Base-by-base conservation (phyloP, 768 basidiomycete genomes). In the Suillus decipiens region DNA sequence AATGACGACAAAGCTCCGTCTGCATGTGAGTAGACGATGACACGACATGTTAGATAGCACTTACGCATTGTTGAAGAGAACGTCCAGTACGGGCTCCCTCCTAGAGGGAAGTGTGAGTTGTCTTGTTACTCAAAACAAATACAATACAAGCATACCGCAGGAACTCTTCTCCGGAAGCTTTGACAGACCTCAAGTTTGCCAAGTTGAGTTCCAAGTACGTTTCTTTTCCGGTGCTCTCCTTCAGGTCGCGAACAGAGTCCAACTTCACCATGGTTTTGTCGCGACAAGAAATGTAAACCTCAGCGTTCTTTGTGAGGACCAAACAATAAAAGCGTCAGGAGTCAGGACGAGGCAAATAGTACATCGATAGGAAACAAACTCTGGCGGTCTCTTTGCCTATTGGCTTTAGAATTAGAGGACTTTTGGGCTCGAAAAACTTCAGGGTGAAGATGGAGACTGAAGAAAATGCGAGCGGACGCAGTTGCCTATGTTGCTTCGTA, bases 201-300 rank as follows among this genome's bases (percentile, higher is more conserved):
- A 85, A 69, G 59, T 87, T 82, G n/a, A 85, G 66, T 43, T 76
- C 64, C 2, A 86, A 72, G 62, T 73, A 56, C 1, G 76, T 80
- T n/a, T 80, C 73, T 51, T 78, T 78, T 5, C 84, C 84, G 14
- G 81, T 81, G 61, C 72, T 64, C 14, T 67, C 62, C 47, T 77
- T 75, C n/a, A 86, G 70, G 3, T 80, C 74, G 9, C 67, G 64
- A 41, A 84, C 80, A 3, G 79, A 81, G 7, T 61, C n/a, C n/a
- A n/a, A n/a, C 67, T 11, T 71, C 64, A 1, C 78, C 59, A 78
- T 85, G 19, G 69, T 68, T 56, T 74, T 56, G 59, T 69, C 76
- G 4, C 84, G 76, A 17, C 76, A 72, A 0, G 80, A 81, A 24
- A 86, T 64, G 65, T 85, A 87, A 1, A 86, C 84, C 56, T 78